A percentile compares a stretch with the other conserved stretches of the same genome.
phyloP scores from a whole-genome alignment of 345 rosid species.

The Iberis pinnata region DNA sequence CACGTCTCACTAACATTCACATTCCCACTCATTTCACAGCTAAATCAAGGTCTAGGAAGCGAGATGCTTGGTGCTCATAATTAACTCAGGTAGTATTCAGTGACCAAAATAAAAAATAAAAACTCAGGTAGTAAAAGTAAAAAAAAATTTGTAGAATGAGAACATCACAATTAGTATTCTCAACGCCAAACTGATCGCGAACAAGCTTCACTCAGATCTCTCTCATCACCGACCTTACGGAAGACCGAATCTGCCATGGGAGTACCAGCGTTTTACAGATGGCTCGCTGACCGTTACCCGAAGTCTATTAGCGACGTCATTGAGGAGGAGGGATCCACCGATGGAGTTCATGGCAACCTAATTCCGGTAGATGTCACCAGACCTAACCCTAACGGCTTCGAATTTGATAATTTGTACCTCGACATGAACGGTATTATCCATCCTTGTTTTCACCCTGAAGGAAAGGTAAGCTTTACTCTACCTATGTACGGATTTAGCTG shows the following conservation, averaged over 20 bases:
- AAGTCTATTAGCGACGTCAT: constrained; percentile 67
- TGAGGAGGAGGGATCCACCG: constrained; percentile 69
- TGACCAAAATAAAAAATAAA: no score
- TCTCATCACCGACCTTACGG: background rate
- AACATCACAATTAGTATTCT: background rate
- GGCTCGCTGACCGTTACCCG: constrained; percentile 95
- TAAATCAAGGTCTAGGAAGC: no score
- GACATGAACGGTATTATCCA: constrained; percentile 96
- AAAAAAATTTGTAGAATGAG: background rate
- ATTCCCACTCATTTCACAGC: no score
- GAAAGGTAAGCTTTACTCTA: constrained; percentile 45
- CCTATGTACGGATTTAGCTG: background rate
- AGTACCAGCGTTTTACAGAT: constrained; percentile 91
- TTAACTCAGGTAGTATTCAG: no score
- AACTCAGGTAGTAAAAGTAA: no score
- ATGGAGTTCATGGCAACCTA: constrained; percentile 34
- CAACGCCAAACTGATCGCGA: background rate
- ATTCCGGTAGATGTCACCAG: constrained; percentile 50
- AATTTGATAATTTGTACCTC: constrained; percentile 80
- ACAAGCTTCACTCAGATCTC: constrained; percentile 15
- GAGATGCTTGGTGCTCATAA: no score
- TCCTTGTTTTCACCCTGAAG: constrained; percentile 98
- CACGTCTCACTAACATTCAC: no score
- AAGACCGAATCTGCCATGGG: constrained; percentile 50
- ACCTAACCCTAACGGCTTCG: constrained; percentile 90